Evolutionary conservation across 1,284 basidiomycete genomes (phyloP), one percentile per base, ranked within the genome.

Genomic region (Tilletia horrida): DNA sequence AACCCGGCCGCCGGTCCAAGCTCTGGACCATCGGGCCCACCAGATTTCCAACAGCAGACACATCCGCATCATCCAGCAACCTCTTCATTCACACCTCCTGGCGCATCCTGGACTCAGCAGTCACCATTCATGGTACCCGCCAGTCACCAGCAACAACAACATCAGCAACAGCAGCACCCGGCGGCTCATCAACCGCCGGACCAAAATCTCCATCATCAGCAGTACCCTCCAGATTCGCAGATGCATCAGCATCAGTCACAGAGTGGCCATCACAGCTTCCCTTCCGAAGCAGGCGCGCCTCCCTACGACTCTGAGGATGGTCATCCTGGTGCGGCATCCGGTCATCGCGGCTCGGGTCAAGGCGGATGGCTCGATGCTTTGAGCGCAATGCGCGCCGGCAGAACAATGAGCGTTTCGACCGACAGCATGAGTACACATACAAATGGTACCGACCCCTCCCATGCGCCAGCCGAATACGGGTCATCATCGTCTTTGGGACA

Each of bases 71-170:
- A 40, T 11, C 35, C 35, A 40, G 35, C 35, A 11, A 9, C 40
- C 55, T 35, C 55, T 4, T 59, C 50, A 2, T 55, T 14, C 25
- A 27, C 55, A 31, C 55, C 27, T 29, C 16, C 25, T 35, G 27
- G 27, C 27, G 25, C 29, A 6, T 16, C 55, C 14, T 59, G 55
- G 27, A 16, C 27, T 14, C 16, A 25, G 35, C 55, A 31, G 27
- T 59, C 55, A 9, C 55, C 27, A 31, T 31, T 31, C 29, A 59
- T 52, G 50, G 27, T 52, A 25, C 50, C 50, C 27, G 50, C 50
- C 50, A 52, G 50, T 52, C 50, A 52, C 23, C 50, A 52, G 23
- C 50, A 52, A 27, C 50, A 48, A 18, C 45, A 48, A 16, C n/a
- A n/a, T n/a, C 45, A 48, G 45, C 45, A 48, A 7, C 35, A 40